phyloP scores from a whole-genome alignment of 2,329 filamentous ascomycete genomes.

The Colletotrichum sublineola region DNA sequence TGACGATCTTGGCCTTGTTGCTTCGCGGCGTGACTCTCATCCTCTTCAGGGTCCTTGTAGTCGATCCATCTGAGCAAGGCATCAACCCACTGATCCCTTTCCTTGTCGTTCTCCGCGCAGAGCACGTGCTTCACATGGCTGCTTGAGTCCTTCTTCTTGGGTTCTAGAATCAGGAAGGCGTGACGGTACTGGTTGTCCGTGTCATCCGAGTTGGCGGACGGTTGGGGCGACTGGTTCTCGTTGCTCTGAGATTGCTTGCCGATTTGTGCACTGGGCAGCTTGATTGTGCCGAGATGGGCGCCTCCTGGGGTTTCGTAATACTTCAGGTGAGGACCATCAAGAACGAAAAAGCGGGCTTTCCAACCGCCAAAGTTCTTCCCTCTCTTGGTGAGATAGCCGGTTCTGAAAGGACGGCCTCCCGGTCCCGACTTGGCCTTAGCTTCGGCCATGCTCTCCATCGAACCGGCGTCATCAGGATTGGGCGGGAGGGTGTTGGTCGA shows the following conservation, averaged over 20 bases:
- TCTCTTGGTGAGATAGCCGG: constrained; percentile 93
- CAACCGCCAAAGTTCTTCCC: constrained; percentile 99
- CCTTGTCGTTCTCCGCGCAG: constrained; percentile 93
- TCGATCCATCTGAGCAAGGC: constrained; percentile 91
- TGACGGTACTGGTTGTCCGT: constrained; percentile 95
- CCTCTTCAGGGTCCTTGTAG: constrained; percentile 73
- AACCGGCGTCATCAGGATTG: constrained; percentile 68
- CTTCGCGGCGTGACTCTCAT: constrained; percentile 54
- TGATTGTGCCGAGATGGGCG: constrained; percentile 92
- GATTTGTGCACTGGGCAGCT: constrained; percentile 90
- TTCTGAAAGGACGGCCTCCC: constrained; percentile 78
- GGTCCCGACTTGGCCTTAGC: constrained; percentile 63
- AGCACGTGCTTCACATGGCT: constrained; percentile 93
- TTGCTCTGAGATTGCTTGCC: constrained; percentile 85
- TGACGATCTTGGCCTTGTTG: constrained; percentile 57
- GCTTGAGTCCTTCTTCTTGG: constrained; percentile 93
- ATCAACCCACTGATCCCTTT: constrained; percentile 95
- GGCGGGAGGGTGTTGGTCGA: constrained; percentile 76
- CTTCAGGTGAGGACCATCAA: constrained; percentile 75
- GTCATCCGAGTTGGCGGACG: constrained; percentile 73
- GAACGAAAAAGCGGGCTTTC: constrained; percentile 82
- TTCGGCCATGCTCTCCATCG: constrained; percentile 49
- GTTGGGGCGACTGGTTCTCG: constrained; percentile 73
- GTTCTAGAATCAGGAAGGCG: constrained; percentile 93
- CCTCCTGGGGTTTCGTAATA: constrained; percentile 95